Evolutionary conservation across 1,139 yeast species (phyloP).

Genomic region (Geotrichum siamense): DNA sequence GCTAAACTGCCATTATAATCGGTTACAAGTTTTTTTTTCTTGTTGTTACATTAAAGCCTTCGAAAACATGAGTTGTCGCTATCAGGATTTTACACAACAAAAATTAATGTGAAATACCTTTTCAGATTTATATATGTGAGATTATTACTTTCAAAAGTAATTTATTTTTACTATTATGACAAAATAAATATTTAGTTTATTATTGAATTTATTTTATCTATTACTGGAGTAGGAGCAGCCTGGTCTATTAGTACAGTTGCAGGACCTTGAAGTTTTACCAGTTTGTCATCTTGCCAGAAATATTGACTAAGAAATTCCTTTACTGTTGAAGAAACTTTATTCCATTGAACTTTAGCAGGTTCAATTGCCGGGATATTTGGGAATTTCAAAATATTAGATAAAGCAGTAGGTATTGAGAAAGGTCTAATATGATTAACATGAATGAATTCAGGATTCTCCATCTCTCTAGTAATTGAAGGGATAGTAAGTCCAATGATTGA

Average conservation of each 20-base stretch:
- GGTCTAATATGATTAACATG: neutral
- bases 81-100: too few relatives aligned
- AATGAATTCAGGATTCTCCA: neutral
- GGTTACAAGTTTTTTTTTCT: too few relatives aligned
- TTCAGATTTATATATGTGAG: too few relatives aligned
- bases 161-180: conserved; percentile 1
- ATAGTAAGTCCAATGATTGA: conserved; percentile 10
- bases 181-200: neutral
- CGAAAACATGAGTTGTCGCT: too few relatives aligned
- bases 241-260: conserved; percentile 13
- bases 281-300: conserved; percentile 14
- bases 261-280: conserved; percentile 12
- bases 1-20: too few relatives aligned
- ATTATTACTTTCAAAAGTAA: too few relatives aligned
- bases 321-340: neutral
- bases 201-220: conserved; percentile 5
- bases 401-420: neutral
- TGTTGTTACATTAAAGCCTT: too few relatives aligned
- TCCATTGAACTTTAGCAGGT: neutral
- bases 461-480: neutral
- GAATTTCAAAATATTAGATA: neutral
- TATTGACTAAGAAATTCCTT: conserved; percentile 3
- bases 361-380: neutral
- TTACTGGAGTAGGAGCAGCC: conserved; percentile 5
- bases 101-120: too few relatives aligned